Percentiles rank a stretch among this genome's conserved stretches.
Evolutionary conservation across 441 rosid genomes (phyloP).

Genomic region (Populus tomentosa): DNA sequence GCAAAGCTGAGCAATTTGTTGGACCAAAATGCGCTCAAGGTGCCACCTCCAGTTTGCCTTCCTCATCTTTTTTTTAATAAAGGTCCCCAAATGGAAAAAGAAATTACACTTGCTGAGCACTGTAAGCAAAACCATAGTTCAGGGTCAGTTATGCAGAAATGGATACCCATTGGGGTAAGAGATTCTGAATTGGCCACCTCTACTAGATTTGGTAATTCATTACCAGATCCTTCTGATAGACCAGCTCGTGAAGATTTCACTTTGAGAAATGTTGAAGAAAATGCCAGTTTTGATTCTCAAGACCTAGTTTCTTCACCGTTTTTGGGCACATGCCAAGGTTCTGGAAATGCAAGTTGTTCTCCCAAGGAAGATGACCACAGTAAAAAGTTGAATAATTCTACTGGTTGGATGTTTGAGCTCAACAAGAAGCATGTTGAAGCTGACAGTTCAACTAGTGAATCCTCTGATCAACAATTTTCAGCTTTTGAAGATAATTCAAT

Average conservation of each 20-base stretch:
- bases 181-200: slow-evolving; percentile 20
- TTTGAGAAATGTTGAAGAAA: slow-evolving; percentile 17
- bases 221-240: slow-evolving; percentile 15
- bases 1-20: slow-evolving; percentile 17
- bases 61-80: slow-evolving; percentile 34
- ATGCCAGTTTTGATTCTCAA: slow-evolving; percentile 16
- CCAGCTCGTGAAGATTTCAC: slow-evolving; percentile 18
- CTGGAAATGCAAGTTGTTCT: slow-evolving; percentile 16
- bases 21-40: slow-evolving; percentile 18
- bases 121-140: slow-evolving; percentile 34
- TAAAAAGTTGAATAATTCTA: slow-evolving; percentile 9
- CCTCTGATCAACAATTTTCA: slow-evolving; percentile 13
- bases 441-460: slow-evolving; percentile 18
- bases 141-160: slow-evolving; percentile 39
- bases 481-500: slow-evolving; percentile 20
- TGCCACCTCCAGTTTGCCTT: slow-evolving; percentile 18
- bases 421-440: slow-evolving; percentile 13
- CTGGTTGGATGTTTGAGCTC: slow-evolving; percentile 12
- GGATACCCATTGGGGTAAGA: slow-evolving; percentile 44
- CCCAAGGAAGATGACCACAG: slow-evolving; percentile 15
- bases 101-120: slow-evolving; percentile 19
- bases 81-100: slow-evolving; percentile 27
- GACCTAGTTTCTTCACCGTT: slow-evolving; percentile 13
- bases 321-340: slow-evolving; percentile 1
- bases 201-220: slow-evolving; percentile 15